Evolutionary conservation across 345 rosid species (phyloP), one percentile per base, ranked within the genome.

Genomic region (Arabis hirsuta): DNA sequence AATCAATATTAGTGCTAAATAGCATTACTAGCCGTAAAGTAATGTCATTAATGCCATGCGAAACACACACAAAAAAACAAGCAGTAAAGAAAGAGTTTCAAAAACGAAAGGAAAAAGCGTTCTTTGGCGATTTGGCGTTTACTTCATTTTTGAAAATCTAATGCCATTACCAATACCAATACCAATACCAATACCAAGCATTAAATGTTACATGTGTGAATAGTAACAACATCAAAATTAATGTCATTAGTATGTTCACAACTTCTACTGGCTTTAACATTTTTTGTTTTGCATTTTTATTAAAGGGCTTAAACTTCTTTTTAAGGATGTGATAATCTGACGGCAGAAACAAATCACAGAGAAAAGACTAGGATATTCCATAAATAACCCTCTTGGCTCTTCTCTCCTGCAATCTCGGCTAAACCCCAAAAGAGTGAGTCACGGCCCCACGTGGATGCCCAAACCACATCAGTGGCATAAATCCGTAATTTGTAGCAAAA

Each of bases 381-480:
- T 13, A 51, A 73, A 31, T 58, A 58, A 41, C 55, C 65, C 58
- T 46, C 29, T 4, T 0, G 11, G 4, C 39, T 56, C 26, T 31
- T 4, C 27, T n/a, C 60, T 24, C 27, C 9, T 47, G 65, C 34
- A 48, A 73, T 64, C 29, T 26, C 5, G 1, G 57, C 62, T 10
- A 68, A 61, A 53, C 19, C 52, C 69, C 74, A 68, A 75, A 75
- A 68, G 74, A 75, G 65, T 61, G 79, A 70, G 80, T 76, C 76
- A 76, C 26, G 72, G 55, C 26, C 79, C 72, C 80, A 76, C 76
- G 76, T 56, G 80, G 76, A 70, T 69, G 69, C 71, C 46, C 53
- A 31, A 46, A 68, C 36, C 70, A 63, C 61, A 56, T 39, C 54
- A 76, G 80, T 76, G 80, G 80, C 67, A 64, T 31, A 70, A 16